phyloP scores from a whole-genome alignment of 2,329 filamentous ascomycete species.

The Exophiala sp. region DNA sequence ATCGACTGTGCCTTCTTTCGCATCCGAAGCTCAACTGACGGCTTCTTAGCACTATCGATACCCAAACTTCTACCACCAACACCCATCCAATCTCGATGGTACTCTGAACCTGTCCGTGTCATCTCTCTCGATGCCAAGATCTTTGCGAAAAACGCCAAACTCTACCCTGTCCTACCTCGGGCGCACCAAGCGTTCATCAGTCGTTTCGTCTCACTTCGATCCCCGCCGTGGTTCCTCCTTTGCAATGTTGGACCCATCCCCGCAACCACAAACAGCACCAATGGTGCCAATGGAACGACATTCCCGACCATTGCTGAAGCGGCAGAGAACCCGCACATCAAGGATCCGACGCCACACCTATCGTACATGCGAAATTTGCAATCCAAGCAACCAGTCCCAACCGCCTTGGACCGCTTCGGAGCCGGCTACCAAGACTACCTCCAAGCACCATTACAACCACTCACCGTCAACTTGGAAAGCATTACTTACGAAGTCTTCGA shows the following conservation, averaged over 20 bases:
- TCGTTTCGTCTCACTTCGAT: conserved; percentile 55
- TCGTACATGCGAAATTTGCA: conserved; percentile 84
- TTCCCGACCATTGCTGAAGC: conserved; percentile 73
- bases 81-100: conserved; percentile 58
- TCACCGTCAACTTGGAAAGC: conserved; percentile 94
- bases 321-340: conserved; percentile 45
- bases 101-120: conserved; percentile 59
- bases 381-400: conserved; percentile 67
- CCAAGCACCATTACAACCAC: conserved; percentile 87
- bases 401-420: conserved; percentile 63
- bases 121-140: conserved; percentile 51
- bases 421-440: conserved; percentile 87
- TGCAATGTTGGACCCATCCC: conserved; percentile 57
- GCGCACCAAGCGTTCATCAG: conserved; percentile 56
- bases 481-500: conserved; percentile 99
- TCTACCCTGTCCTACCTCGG: conserved; percentile 58
- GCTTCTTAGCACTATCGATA: conserved; percentile 51
- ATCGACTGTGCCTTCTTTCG: not conserved
- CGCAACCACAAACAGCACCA: conserved; percentile 33
- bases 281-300: conserved; percentile 30
- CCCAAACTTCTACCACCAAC: conserved; percentile 58
- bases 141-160: conserved; percentile 58
- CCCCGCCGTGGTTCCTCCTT: conserved; percentile 59
- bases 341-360: conserved; percentile 63
- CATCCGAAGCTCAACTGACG: conserved; percentile 9